Conservation (phyloP, 179 eudicot species). For the Patellifolia procumbens region DNA sequence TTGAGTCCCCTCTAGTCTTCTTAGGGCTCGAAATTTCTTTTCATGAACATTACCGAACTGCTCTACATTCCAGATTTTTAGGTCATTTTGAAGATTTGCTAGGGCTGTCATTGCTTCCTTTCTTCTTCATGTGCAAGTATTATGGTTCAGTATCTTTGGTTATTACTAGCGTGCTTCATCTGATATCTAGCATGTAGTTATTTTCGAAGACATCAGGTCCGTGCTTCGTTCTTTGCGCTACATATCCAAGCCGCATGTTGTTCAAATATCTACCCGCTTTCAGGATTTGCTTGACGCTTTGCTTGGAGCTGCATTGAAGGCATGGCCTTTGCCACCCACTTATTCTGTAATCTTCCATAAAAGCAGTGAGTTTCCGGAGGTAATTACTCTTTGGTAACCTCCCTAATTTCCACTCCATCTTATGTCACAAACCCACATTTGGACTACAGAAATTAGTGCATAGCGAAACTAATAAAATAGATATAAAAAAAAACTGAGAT, state of each 20-base stretch:
- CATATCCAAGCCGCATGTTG: conserved; percentile 18
- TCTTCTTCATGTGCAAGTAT: not conserved
- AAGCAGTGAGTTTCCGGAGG: conserved; percentile 33
- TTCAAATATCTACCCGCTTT: conserved; percentile 20
- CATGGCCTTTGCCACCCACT: conserved; percentile 14
- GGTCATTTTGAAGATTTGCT: too few species aligned
- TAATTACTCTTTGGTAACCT: not conserved
- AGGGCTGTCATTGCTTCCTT: too few species aligned
- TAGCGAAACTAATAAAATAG: not conserved
- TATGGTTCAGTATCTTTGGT: not conserved
- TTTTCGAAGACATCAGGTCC: conserved; percentile 19
- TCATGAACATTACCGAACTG: too few species aligned
- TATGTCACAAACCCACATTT: not conserved
- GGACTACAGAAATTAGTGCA: not conserved
- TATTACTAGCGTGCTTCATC: not conserved
- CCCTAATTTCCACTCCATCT: too few species aligned
- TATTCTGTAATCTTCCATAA: conserved; percentile 17
- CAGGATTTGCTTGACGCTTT: conserved; percentile 24
- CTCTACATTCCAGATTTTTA: too few species aligned
- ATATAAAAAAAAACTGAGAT: not conserved
- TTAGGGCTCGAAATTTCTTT: too few species aligned
- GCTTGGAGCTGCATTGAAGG: conserved; percentile 18
- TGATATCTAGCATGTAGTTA: conserved; percentile 5
- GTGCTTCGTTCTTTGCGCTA: conserved; percentile 9
- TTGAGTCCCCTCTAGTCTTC: too few species aligned